Conservation (phyloP, 2,329 filamentous ascomycete species). For the Chrysosporium keratinophilum region DNA sequence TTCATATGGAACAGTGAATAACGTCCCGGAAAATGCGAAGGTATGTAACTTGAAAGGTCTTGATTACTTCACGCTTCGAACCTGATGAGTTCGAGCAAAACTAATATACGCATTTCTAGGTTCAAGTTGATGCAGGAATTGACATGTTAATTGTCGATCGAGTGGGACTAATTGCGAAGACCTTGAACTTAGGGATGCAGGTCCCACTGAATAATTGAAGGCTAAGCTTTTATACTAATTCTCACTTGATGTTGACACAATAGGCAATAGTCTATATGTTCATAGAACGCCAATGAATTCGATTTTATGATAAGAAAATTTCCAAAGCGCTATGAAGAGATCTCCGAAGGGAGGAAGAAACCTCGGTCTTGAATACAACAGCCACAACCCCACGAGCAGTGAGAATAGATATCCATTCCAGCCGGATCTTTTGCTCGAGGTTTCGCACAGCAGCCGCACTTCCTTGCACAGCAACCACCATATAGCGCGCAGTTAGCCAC, state of each 20-base stretch:
- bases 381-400: background rate
- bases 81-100: background rate
- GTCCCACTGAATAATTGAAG: background rate
- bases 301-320: no score
- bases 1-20: conserved; percentile 30
- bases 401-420: background rate
- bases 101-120: conserved; percentile 7
- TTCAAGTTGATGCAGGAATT: conserved; percentile 19
- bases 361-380: background rate
- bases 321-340: no score
- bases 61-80: background rate
- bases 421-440: background rate
- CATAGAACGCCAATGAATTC: no score
- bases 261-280: no score
- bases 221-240: no score
- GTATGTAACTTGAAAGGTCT: conserved; percentile 12
- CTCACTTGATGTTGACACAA: no score
- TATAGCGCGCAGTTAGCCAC: background rate
- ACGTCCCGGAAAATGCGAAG: conserved; percentile 19
- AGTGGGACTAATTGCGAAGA: conserved; percentile 17
- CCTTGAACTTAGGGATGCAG: background rate
- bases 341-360: no score
- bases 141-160: conserved; percentile 20
- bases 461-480: conserved; percentile 1
- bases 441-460: background rate